Evolutionary conservation across 495 filamentous ascomycete species (phyloP).

Genomic region (Xylaria curta): DNA sequence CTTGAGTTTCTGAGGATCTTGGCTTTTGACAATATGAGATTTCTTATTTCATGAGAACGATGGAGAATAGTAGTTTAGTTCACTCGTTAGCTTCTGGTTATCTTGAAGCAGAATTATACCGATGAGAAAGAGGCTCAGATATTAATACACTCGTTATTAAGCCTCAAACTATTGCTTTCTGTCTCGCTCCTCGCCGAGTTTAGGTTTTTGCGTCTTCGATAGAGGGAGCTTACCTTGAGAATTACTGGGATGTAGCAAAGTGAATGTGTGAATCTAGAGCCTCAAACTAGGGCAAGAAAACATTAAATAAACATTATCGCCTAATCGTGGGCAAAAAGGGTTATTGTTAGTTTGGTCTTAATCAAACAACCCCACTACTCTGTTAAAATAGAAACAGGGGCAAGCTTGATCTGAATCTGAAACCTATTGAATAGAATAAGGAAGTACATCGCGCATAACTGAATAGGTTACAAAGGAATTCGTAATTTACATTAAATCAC

Average conservation of each 20-base stretch:
- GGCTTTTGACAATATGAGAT: background rate
- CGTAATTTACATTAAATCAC: too few species aligned
- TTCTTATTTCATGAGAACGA: background rate
- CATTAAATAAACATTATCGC: background rate
- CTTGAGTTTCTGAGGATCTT: background rate
- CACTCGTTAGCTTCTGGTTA: background rate
- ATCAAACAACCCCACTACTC: too few species aligned
- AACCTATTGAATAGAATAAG: too few species aligned
- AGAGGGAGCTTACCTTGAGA: background rate
- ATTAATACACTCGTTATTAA: constrained; percentile 8
- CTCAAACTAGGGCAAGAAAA: background rate
- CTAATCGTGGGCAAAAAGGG: background rate
- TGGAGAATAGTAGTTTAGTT: background rate
- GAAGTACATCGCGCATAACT: too few species aligned
- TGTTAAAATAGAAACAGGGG: too few species aligned
- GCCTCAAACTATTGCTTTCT: background rate
- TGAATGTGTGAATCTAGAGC: background rate
- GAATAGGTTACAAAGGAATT: too few species aligned
- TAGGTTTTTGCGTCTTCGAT: background rate
- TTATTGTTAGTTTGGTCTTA: background rate
- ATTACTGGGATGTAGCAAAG: background rate
- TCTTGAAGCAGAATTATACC: background rate
- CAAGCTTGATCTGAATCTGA: too few species aligned
- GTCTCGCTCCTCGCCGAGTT: background rate
- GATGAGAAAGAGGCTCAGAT: background rate